Conservation (phyloP, 345 rosid species). For the Arabidopsis thaliana region DNA sequence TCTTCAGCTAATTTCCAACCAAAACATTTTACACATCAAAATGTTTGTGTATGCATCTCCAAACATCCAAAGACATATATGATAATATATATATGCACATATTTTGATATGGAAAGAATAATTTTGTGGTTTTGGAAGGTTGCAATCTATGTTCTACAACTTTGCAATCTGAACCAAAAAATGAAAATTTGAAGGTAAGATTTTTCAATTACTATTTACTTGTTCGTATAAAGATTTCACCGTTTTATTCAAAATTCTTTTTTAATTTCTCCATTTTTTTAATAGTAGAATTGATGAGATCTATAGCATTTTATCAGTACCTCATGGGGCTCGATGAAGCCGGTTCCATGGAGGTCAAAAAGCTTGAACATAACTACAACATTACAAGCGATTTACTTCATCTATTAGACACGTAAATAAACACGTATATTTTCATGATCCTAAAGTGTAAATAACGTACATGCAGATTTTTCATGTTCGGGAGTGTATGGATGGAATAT, state of each 20-base stretch:
- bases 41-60: slow-evolving; percentile 6
- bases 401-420: not conserved
- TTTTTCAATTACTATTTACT: too few species aligned
- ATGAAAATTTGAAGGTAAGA: too few species aligned
- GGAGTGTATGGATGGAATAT: slow-evolving; percentile 75
- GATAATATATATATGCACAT: too few species aligned
- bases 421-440: not conserved
- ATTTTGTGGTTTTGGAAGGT: too few species aligned
- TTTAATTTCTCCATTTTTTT: too few species aligned
- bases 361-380: slow-evolving; percentile 59
- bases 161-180: too few species aligned
- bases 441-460: slow-evolving; percentile 40
- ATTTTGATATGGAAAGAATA: too few species aligned
- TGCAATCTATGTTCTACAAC: too few species aligned
- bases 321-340: slow-evolving; percentile 65
- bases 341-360: slow-evolving; percentile 62
- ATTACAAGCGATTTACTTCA: not conserved
- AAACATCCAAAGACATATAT: not conserved
- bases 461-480: slow-evolving; percentile 55
- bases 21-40: not conserved
- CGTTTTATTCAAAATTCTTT: too few species aligned
- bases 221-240: too few species aligned
- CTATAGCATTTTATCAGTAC: slow-evolving; percentile 35
- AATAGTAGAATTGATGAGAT: not conserved
- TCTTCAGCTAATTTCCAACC: slow-evolving; percentile 58